Evolutionary conservation across 352 stramenopile genomes (phyloP), one percentile per base, ranked within the genome.

Genomic region (Pythium oligandrum): DNA sequence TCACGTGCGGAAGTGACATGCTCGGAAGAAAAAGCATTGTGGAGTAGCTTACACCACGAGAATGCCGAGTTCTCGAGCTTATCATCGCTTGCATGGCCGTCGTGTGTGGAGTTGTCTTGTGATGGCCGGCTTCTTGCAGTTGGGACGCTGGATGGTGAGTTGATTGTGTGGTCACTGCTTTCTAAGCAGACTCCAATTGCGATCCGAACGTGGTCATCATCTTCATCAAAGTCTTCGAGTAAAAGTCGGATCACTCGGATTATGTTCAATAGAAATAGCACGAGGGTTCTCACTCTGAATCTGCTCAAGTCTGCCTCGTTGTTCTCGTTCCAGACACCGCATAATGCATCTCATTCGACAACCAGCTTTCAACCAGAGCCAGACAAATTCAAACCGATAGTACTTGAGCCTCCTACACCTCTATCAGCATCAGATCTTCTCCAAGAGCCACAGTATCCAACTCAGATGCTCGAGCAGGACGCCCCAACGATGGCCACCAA

Each of bases 321-420:
- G 17, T 26, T 26, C 17, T 26, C 17, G 17, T 26, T 26, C 17
- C 17, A 26, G 17, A 26, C 17, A 26, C 17, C 17, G 17, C 17
- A 26, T 26, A 26, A 26, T 26, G 17, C 17, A 26, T 26, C 17
- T 26, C 69, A 85, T 48, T 64, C 66, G 0, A 61, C 53, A 31
- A 63, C 75, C n/a, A 78, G 61, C 8, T 85, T 85, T 51, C 39
- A 48, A 1, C 4, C 26, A 30, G 71, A 71, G 34, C 11, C 17
- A 2, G 36, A n/a, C 2, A 85, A 85, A 8, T 60, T 50, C 57
- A 82, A 80, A 32, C 61, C 71, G 2, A 51, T 48, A 6, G 46
- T 31, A 6, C 58, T 85, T 2, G 42, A 68, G 10, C 35, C 69
- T 12, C n/a, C 79, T 3, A n/a, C 52, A 11, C 44, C 68, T 8